A percentile compares a stretch with the other conserved stretches of the same genome.
Conservation (phyloP, 2,329 filamentous ascomycete species). For the Thermoascus crustaceus region DNA sequence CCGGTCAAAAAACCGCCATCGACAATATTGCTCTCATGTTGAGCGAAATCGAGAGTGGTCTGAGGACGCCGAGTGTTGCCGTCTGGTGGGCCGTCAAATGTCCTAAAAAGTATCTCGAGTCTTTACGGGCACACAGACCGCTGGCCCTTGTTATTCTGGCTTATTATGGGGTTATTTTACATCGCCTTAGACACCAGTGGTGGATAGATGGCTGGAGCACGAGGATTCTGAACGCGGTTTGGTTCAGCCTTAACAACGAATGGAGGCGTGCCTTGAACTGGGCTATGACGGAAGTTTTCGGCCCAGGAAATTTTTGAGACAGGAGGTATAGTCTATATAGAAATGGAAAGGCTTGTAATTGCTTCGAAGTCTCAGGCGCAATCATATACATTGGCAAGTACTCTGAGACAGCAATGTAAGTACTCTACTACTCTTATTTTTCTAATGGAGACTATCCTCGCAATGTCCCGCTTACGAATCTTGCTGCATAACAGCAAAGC, state of each 20-base stretch:
- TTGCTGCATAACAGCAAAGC: too few species aligned
- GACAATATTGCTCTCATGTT: conserved; percentile 21
- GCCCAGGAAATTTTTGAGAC: conserved; percentile 14
- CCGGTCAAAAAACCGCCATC: conserved; percentile 18
- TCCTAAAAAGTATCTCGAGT: conserved; percentile 25
- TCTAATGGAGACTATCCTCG: too few species aligned
- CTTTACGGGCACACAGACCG: conserved; percentile 29
- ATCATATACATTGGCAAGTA: too few species aligned
- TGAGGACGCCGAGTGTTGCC: conserved; percentile 45
- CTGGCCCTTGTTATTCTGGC: conserved; percentile 50
- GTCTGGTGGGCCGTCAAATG: conserved; percentile 32
- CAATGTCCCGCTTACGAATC: too few species aligned
- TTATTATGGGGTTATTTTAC: conserved; percentile 53
- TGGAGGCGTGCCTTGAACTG: conserved; percentile 23
- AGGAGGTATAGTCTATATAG: conserved; percentile 2
- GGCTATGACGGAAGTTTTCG: conserved; percentile 25
- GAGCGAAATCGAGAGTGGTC: conserved; percentile 25
- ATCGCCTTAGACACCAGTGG: conserved; percentile 53
- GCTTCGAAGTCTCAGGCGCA: not conserved
- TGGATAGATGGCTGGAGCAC: conserved; percentile 60
- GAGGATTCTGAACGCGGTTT: conserved; percentile 57
- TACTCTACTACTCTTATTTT: too few species aligned
- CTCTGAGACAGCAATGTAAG: too few species aligned
- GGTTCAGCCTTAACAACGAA: conserved; percentile 21
- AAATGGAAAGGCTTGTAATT: not conserved